Evolutionary conservation across 1,139 yeast species (phyloP).

Genomic region (Candida frijolesensis): DNA sequence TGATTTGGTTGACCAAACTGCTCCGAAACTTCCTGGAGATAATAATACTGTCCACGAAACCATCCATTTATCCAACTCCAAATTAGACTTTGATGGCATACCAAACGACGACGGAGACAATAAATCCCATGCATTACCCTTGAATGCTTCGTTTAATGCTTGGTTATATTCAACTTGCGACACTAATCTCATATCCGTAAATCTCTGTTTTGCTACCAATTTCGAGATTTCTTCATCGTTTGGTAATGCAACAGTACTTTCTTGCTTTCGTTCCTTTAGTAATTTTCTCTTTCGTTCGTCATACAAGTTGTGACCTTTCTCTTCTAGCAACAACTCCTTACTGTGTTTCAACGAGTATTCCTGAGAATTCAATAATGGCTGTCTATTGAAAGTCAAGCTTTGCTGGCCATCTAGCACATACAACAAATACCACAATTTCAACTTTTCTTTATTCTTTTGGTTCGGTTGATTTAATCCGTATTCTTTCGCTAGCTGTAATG

Average conservation of each 20-base stretch:
- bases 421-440: conserved; percentile 68
- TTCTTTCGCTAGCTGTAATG: conserved; percentile 63
- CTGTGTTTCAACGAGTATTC: conserved; percentile 49
- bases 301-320: conserved; percentile 5
- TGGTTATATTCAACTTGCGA: conserved; percentile 75
- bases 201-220: conserved; percentile 14
- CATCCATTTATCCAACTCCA: conserved; percentile 78
- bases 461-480: conserved; percentile 48
- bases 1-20: conserved; percentile 72
- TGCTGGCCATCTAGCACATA: conserved; percentile 73
- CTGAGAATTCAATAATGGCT: conserved; percentile 51
- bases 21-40: conserved; percentile 59
- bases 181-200: conserved; percentile 62
- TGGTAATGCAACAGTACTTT: neutral
- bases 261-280: conserved; percentile 5
- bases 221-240: conserved; percentile 12
- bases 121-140: conserved; percentile 64
- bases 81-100: conserved; percentile 65
- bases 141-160: conserved; percentile 61
- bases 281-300: conserved; percentile 6
- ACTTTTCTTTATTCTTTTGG: conserved; percentile 39
- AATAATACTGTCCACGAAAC: conserved; percentile 75
- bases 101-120: conserved; percentile 65
- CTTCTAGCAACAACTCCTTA: conserved; percentile 30
- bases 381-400: conserved; percentile 60